A percentile compares a stretch with the other conserved stretches of the same genome.
These are phyloP conservation scores for Cordyceps pruinosa DNA, from an alignment of 2,329 filamentous ascomycete genomes.

Conservation along the genomic window DNA sequence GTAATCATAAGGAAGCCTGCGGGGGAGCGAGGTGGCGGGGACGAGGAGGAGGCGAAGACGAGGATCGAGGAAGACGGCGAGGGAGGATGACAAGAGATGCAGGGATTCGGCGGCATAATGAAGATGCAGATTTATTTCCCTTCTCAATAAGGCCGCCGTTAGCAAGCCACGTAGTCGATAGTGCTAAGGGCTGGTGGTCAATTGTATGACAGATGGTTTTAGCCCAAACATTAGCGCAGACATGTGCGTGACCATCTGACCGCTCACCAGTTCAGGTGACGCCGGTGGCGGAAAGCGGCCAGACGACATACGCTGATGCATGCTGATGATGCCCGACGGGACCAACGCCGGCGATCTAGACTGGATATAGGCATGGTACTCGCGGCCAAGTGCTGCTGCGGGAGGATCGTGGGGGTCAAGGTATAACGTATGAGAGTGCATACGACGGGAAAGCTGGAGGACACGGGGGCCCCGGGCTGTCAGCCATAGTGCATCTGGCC, in stretches of 20 bases:
- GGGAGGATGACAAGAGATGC: background rate
- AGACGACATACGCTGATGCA: slow-evolving; percentile 8
- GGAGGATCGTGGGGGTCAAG: slow-evolving; percentile 1
- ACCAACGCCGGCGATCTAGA: no score
- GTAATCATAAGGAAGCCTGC: background rate
- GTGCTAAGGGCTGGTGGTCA: no score
- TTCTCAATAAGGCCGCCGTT: background rate
- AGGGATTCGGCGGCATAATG: background rate
- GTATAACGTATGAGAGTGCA: background rate
- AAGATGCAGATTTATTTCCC: slow-evolving; percentile 1
- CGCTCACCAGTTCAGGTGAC: slow-evolving; percentile 7
- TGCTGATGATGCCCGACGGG: no score
- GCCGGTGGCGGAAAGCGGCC: background rate
- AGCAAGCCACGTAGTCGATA: no score
- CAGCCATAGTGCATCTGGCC: no score
- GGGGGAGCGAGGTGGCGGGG: background rate
- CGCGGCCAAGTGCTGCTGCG: background rate
- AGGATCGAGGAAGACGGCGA: background rate
- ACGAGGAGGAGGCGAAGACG: background rate
- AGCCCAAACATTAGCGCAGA: background rate
- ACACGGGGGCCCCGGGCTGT: background rate
- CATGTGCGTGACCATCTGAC: slow-evolving; percentile 11
- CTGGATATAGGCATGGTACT: background rate
- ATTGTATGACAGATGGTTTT: background rate
- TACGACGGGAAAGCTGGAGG: background rate